Evolutionary conservation across 768 basidiomycete genomes (phyloP).

Genomic region (Tricholoma flavovirens): DNA sequence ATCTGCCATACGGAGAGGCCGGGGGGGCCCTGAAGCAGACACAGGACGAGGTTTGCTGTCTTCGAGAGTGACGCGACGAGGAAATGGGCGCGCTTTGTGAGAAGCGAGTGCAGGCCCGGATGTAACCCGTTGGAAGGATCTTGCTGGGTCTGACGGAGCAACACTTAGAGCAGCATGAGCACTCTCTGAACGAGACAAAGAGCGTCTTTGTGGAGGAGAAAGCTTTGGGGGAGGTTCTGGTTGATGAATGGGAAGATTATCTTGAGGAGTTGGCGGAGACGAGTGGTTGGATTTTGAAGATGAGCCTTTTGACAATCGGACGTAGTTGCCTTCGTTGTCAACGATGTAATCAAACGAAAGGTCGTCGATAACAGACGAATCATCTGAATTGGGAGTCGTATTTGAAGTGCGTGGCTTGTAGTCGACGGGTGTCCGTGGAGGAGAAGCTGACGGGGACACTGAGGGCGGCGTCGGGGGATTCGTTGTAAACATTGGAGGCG

Average conservation of each 20-base stretch:
- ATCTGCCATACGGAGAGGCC: constrained; percentile 17
- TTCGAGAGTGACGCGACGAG: constrained; percentile 39
- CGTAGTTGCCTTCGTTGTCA: constrained; percentile 48
- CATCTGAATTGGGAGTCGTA: constrained; percentile 44
- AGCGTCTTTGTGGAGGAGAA: constrained; percentile 37
- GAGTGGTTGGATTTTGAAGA: constrained; percentile 38
- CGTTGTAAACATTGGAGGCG: constrained; percentile 12
- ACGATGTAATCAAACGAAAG: constrained; percentile 62
- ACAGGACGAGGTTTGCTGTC: constrained; percentile 22
- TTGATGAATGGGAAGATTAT: constrained; percentile 27
- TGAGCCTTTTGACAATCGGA: constrained; percentile 52
- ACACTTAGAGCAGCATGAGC: constrained; percentile 39
- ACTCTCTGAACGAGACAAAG: constrained; percentile 63
- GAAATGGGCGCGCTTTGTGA: constrained; percentile 28
- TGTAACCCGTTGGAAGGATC: constrained; percentile 53
- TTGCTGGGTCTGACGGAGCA: constrained; percentile 20
- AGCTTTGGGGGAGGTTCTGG: constrained; percentile 34
- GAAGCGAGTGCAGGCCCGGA: constrained; percentile 50
- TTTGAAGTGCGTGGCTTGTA: constrained; percentile 23
- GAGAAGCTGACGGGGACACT: constrained; percentile 28
- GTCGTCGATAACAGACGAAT: constrained; percentile 55
- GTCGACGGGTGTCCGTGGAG: constrained; percentile 37
- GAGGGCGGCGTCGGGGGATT: constrained; percentile 15
- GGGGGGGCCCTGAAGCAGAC: not conserved
- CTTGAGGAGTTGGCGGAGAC: constrained; percentile 41